These are phyloP conservation scores for Cercospora sesami DNA, from an alignment of 2,329 filamentous ascomycete species.

Conservation along the genomic window DNA sequence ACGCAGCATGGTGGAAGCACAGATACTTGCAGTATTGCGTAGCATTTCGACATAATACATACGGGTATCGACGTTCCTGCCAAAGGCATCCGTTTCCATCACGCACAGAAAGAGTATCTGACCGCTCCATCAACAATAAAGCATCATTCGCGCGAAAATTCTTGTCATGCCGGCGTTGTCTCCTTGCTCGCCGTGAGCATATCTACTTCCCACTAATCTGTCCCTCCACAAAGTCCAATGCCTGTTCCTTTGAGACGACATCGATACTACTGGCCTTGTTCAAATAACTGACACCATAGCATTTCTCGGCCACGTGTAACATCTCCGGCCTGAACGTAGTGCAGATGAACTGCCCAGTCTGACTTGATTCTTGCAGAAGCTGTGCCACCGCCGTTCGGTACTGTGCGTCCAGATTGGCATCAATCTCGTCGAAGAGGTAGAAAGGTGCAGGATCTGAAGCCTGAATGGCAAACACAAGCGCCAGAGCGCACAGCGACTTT, in stretches of 20 bases:
- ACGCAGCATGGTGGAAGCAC: not conserved
- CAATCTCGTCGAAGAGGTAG: constrained; percentile 98
- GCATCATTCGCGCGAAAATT: not conserved
- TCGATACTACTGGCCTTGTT: constrained; percentile 95
- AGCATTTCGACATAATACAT: constrained; percentile 3
- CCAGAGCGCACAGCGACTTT: constrained; percentile 93
- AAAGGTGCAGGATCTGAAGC: constrained; percentile 96
- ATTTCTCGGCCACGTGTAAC: constrained; percentile 91
- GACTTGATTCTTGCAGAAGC: constrained; percentile 65
- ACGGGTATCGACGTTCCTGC: constrained; percentile 1
- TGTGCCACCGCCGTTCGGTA: constrained; percentile 94
- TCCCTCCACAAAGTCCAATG: constrained; percentile 90
- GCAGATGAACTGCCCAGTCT: constrained; percentile 84
- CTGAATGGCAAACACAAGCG: constrained; percentile 97
- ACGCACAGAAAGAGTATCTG: not conserved
- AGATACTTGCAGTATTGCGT: not conserved
- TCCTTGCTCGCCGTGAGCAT: not conserved
- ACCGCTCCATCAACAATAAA: not conserved
- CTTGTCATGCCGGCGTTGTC: not conserved
- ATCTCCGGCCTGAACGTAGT: constrained; percentile 98
- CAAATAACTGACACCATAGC: constrained; percentile 88
- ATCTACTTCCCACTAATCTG: constrained; percentile 51
- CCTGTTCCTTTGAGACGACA: constrained; percentile 82
- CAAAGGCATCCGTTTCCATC: not conserved
- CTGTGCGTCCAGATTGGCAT: constrained; percentile 96